Percentiles rank a stretch among this genome's conserved stretches.
These are phyloP conservation scores for Starmerella asiatica DNA, from an alignment of 805 yeast species.

Conservation along the genomic window DNA sequence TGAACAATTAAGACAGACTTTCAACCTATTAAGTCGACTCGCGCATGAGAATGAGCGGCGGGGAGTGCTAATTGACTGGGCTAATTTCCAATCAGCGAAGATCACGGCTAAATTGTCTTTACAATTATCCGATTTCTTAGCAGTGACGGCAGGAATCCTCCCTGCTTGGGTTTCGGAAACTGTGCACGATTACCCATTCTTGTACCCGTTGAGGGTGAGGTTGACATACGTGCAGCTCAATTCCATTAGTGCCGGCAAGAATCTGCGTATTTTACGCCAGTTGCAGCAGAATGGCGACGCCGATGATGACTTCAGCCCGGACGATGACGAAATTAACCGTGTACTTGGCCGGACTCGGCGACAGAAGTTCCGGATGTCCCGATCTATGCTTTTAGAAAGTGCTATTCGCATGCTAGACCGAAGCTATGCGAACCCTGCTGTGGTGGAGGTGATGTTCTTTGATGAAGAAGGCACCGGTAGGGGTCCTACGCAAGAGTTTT, in stretches of 20 bases:
- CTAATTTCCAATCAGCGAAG: conserved; percentile 35
- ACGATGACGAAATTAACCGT: conserved; percentile 9
- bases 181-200: conserved; percentile 62
- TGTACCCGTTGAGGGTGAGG: conserved; percentile 74
- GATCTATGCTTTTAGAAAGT: conserved; percentile 56
- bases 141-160: conserved; percentile 72
- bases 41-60: conserved; percentile 8
- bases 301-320: conserved; percentile 19
- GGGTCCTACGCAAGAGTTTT: conserved; percentile 93
- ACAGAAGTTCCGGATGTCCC: conserved; percentile 64
- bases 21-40: conserved; percentile 6
- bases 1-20: background rate
- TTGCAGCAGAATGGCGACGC: conserved; percentile 42
- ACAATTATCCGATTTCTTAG: conserved; percentile 77
- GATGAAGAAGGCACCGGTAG: conserved; percentile 93
- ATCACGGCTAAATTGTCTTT: conserved; percentile 73
- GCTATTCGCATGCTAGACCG: conserved; percentile 65
- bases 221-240: conserved; percentile 69
- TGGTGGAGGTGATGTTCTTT: conserved; percentile 72
- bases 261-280: conserved; percentile 62
- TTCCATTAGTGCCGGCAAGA: conserved; percentile 53
- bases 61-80: conserved; percentile 6
- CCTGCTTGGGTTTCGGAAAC: conserved; percentile 74
- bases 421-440: conserved; percentile 67
- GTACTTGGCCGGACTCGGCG: conserved; percentile 58